Base-by-base conservation (phyloP, 768 basidiomycete species). In the Agrocybe pediades region DNA sequence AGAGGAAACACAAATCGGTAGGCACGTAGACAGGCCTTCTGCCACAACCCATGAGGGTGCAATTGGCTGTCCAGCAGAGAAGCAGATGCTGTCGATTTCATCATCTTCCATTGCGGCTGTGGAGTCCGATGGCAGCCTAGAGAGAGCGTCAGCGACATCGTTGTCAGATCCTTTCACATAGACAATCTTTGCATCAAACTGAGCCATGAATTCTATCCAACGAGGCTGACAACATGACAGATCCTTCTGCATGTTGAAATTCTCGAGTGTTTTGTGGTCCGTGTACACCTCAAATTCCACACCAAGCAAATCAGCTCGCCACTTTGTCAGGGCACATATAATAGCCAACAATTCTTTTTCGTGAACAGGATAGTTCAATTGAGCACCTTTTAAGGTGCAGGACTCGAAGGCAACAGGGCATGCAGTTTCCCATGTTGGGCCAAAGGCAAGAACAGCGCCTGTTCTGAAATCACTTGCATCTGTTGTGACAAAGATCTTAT, bases 321-420 rank as follows among this genome's bases (percentile, higher is more conserved):
- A 75, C 20, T 65, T 64, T 7, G 57, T 40, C 0, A 71, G 51
- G 0, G 71, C 71, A 0, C 63, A 45, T 0, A 78, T 62, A 15
- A 79, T 72, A 0, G 72, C 71, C 0, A 75, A 50, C 0, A 76
- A 48, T 56, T 77, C 73, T 50, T 72, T 68, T 49, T 77, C 65
- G 49, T 76, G 75, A 0, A 68, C 63, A 0, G 71, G 71, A 46
- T 77, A 78, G 47, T 74, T 72, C 17, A 11, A 39, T 36, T 65
- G 58, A 0, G 72, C 65, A 36, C 46, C 56, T 29, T 60, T 67
- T 20, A 68, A 64, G 7, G 53, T 57, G 47, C 27, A 45, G 2
- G 57, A 78, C 54, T 73, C 53, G 53, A 68, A 65, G 40, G 68
- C 56, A 39, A 72, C 71, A 2, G 74, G 76, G 1, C 70, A 52